Base-by-base conservation (phyloP, 768 basidiomycete genomes). In the Pisolithus microcarpus region DNA sequence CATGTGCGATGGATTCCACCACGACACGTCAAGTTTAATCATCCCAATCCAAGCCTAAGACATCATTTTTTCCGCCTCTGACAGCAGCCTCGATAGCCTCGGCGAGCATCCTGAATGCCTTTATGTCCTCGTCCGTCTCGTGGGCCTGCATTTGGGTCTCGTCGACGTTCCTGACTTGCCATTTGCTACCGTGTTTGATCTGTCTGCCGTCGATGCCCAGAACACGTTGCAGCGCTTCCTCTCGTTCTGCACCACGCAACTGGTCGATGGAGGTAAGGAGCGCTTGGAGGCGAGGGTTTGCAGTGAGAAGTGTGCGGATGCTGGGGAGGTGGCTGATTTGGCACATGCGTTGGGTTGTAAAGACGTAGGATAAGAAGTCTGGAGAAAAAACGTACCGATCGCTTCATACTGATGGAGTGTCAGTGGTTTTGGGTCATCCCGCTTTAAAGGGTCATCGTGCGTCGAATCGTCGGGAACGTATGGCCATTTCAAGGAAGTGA, bases 401-500 rank as follows among this genome's bases (percentile, higher is more conserved):
- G 86, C 80, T 63, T 91, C 87, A 62, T 91, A 91, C 51, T 92
- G 87, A 38, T 63, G 72, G 0, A 82, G 64, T 51, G 85, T 81
- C 0, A 95, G 70, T 0, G 81, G 75, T 65, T 91, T 91, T 0
- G 90, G 91, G 61, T 93, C 90, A 59, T 95, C 85, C 5, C 85
- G 75, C 58, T 85, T 84, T 43, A 95, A 74, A 1, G 91, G 91
- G 65, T 94, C 90, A 0, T 83, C 84, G 62, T 82, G 91, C 2
- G 86, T 80, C 0, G 84, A 82, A 58, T 80, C 78, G 28, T 92
- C 90, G 2, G 87, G 87, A 42, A 91, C 78, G 60, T 90, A 91
- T 0, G 92, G 91, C 91, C 91, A 94, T 24, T 78, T 79, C 36
- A 94, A 72, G 13, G 86, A 76, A 0, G 88, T 84, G 38, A 93